Conservation (phyloP, 2,329 filamentous ascomycete species). For the Xylaria sp. region DNA sequence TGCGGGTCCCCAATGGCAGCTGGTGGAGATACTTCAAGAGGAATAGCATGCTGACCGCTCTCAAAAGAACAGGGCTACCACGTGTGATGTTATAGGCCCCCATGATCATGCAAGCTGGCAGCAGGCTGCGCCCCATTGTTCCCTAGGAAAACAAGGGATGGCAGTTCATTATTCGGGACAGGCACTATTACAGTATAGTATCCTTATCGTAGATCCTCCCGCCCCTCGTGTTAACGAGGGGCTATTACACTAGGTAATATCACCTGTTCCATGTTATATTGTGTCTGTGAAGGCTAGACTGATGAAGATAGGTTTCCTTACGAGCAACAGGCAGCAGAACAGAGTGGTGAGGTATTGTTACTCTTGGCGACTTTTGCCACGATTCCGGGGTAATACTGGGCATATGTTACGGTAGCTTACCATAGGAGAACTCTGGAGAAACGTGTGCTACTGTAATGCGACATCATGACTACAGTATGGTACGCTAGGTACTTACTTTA, state of each 20-base stretch:
- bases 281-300: not conserved
- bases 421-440: too few species aligned
- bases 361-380: conserved; percentile 2
- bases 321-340: not conserved
- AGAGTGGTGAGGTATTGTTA: not conserved
- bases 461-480: not conserved
- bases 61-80: conserved; percentile 17
- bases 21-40: not conserved
- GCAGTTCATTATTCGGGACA: not conserved
- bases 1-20: not conserved
- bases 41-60: conserved; percentile 22
- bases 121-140: conserved; percentile 6
- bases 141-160: not conserved
- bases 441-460: not conserved
- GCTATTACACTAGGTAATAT: not conserved
- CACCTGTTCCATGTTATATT: conserved; percentile 2
- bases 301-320: not conserved
- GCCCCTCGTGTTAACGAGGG: not conserved
- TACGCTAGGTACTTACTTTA: not conserved
- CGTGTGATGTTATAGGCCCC: conserved; percentile 11
- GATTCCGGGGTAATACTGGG: conserved; percentile 11
- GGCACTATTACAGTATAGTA: not conserved
- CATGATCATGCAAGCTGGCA: conserved; percentile 9
- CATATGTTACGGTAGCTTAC: not conserved
- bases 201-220: not conserved